A percentile compares a stretch with the other conserved stretches of the same genome.
These are phyloP conservation scores for Rusavskia elegans DNA, from an alignment of 495 filamentous ascomycete species.

Conservation along the genomic window DNA sequence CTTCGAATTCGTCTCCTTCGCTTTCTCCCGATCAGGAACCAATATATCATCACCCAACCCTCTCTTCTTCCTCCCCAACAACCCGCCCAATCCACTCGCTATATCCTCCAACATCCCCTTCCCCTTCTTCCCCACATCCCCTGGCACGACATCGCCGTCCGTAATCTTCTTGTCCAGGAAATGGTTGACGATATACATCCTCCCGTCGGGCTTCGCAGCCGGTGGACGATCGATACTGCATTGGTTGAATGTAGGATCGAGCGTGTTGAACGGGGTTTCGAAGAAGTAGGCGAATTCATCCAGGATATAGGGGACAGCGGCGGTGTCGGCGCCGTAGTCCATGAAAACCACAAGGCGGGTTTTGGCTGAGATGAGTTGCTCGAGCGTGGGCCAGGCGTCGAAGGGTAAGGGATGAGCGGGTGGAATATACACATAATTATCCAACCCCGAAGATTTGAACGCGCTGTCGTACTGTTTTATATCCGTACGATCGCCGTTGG, in stretches of 20 bases:
- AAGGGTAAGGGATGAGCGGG: slow-evolving; percentile 29
- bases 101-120: not conserved
- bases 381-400: slow-evolving; percentile 45
- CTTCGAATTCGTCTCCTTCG: slow-evolving; percentile 38
- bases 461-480: slow-evolving; percentile 32
- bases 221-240: slow-evolving; percentile 48
- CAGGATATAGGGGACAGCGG: slow-evolving; percentile 42
- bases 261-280: slow-evolving; percentile 51
- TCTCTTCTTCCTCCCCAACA: too few species aligned
- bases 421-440: slow-evolving; percentile 42
- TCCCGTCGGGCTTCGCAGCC: slow-evolving; percentile 18
- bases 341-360: slow-evolving; percentile 49
- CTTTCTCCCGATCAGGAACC: slow-evolving; percentile 38
- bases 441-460: slow-evolving; percentile 38
- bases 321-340: slow-evolving; percentile 33
- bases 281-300: slow-evolving; percentile 56
- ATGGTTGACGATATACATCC: slow-evolving; percentile 40
- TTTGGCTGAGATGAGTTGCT: slow-evolving; percentile 39
- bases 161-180: slow-evolving; percentile 27
- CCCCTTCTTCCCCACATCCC: not conserved
- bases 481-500: slow-evolving; percentile 43
- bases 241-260: slow-evolving; percentile 24
- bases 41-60: not conserved
- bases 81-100: too few species aligned
- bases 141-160: slow-evolving; percentile 22